Conservation (phyloP, 176 grass and related monocot species). For the Oryza punctata region DNA sequence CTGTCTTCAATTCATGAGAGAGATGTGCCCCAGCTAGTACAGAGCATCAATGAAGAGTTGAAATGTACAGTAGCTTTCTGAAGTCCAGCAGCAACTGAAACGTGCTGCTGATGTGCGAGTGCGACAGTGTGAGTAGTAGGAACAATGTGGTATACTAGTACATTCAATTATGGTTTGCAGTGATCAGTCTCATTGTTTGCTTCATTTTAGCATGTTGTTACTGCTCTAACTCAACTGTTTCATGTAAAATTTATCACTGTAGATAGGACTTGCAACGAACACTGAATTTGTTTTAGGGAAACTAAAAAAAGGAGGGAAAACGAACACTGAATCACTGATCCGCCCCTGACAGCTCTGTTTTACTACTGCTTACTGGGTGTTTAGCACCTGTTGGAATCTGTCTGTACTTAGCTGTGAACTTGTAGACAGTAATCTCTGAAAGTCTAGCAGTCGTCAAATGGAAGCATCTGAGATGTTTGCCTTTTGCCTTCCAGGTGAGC, state of each 20-base stretch:
- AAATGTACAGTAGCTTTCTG: neutral
- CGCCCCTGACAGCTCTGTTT: neutral
- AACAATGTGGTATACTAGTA: neutral
- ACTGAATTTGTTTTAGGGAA: too few relatives aligned
- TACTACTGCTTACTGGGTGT: neutral
- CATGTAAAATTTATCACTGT: neutral
- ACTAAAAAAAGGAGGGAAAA: too few relatives aligned
- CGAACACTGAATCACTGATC: too few relatives aligned
- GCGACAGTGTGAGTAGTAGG: neutral
- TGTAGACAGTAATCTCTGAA: neutral
- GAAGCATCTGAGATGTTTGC: conserved; percentile 3
- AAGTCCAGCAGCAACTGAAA: neutral
- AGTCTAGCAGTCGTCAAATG: conserved; percentile 10
- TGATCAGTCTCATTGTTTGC: neutral
- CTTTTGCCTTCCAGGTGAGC: conserved; percentile 24
- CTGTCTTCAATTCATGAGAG: neutral
- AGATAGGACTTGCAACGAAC: neutral
- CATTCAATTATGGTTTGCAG: neutral
- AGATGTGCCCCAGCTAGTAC: neutral
- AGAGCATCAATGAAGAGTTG: neutral
- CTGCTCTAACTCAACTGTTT: neutral
- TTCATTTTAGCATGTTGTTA: neutral
- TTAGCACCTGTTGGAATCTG: neutral
- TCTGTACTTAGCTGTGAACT: neutral
- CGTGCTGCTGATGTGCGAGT: neutral